Conservation (phyloP, 2,329 filamentous ascomycete species). For the Diplodia mutila region DNA sequence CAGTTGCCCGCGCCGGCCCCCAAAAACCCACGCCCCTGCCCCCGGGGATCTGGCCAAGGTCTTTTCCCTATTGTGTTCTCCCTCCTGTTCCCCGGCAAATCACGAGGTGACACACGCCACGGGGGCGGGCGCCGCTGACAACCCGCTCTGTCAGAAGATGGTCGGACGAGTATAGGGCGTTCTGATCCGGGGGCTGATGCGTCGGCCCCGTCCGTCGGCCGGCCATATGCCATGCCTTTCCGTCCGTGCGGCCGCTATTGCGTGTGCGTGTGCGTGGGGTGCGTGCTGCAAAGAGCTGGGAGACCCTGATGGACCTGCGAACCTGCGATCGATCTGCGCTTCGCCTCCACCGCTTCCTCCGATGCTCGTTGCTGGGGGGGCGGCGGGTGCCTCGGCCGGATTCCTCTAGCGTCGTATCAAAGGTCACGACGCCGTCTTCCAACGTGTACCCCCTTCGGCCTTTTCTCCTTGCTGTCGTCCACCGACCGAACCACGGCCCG, state of each 20-base stretch:
- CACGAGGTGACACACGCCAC: conserved; percentile 1
- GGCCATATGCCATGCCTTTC: neutral
- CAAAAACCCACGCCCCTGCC: neutral
- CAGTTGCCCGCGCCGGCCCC: neutral
- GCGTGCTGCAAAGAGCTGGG: neutral
- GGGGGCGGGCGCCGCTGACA: neutral
- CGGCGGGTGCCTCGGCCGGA: too few species aligned
- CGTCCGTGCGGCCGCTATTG: neutral
- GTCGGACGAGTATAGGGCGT: neutral
- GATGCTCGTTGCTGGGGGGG: neutral
- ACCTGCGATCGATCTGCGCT: conserved; percentile 19
- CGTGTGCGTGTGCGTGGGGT: neutral
- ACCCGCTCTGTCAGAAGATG: neutral
- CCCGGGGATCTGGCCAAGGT: neutral
- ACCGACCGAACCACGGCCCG: neutral
- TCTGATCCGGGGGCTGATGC: neutral
- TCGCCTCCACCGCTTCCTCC: neutral
- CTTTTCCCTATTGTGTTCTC: too few species aligned
- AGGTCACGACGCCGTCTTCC: neutral
- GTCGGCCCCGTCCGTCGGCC: neutral
- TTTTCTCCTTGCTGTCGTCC: neutral
- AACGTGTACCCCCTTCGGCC: neutral
- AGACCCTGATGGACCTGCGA: conserved; percentile 7
- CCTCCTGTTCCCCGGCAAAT: neutral
- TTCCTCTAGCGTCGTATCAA: neutral